phyloP scores from a whole-genome alignment of 2,329 filamentous ascomycete genomes.

The Penicillium sp. region DNA sequence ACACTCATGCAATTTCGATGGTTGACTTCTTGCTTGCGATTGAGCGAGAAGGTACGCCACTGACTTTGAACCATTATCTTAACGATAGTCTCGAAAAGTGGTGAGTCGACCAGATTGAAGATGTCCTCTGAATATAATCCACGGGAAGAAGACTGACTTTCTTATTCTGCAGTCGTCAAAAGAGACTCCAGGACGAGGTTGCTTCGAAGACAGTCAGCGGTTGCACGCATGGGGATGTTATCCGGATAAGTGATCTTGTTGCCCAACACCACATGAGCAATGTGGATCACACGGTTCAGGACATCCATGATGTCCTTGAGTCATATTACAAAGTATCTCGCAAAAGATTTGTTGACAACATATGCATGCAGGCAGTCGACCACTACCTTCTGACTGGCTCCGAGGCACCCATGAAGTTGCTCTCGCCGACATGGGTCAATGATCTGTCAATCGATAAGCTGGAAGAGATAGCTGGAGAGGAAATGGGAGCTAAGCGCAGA shows the following conservation, averaged over 20 bases:
- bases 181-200: background rate
- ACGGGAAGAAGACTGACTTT: too few relatives aligned
- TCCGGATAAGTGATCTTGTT: conserved; percentile 2
- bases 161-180: conserved; percentile 5
- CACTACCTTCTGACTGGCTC: conserved; percentile 55
- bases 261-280: conserved; percentile 16
- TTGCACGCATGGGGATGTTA: background rate
- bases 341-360: conserved; percentile 64
- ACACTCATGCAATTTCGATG: conserved; percentile 50
- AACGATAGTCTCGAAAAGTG: conserved; percentile 46
- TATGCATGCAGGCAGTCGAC: conserved; percentile 61
- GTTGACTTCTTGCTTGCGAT: conserved; percentile 56
- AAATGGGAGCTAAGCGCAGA: conserved; percentile 41
- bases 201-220: background rate
- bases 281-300: conserved; percentile 33
- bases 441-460: conserved; percentile 53
- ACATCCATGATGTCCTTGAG: conserved; percentile 63
- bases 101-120: too few relatives aligned
- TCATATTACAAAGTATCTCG: conserved; percentile 64
- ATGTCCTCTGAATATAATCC: too few relatives aligned
- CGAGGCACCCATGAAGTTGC: conserved; percentile 54
- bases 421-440: conserved; percentile 56
- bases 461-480: conserved; percentile 61
- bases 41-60: conserved; percentile 50
- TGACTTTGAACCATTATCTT: conserved; percentile 57